phyloP scores from a whole-genome alignment of 148 eudicot species.

The Chenopodium formosanum region DNA sequence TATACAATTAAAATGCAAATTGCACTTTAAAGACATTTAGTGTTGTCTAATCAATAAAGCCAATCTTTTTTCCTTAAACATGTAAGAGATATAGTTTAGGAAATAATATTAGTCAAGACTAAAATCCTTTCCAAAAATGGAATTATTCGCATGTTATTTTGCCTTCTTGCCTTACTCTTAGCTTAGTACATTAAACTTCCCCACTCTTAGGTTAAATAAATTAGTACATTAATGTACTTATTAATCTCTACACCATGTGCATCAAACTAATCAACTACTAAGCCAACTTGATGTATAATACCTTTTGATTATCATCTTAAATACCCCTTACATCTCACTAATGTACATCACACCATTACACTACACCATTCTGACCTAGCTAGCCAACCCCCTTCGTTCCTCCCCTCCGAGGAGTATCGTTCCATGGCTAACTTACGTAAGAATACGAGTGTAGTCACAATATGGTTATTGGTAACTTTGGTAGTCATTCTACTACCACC shows the following conservation, averaged over 20 bases:
- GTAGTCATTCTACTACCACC: conserved; percentile 5
- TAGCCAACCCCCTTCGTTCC: not conserved
- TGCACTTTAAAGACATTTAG: conserved; percentile 14
- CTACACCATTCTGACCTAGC: not conserved
- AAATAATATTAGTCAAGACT: conserved; percentile 21
- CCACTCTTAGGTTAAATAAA: not conserved
- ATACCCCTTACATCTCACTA: conserved; percentile 34
- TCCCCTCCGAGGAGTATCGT: too few species aligned
- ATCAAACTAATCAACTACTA: conserved; percentile 4
- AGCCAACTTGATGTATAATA: not conserved
- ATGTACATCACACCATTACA: not conserved
- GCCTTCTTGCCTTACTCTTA: not conserved
- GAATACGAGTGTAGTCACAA: not conserved
- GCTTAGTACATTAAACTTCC: not conserved
- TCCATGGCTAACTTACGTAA: conserved; percentile 10
- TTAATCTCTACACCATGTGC: conserved; percentile 17
- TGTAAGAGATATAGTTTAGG: conserved; percentile 20
- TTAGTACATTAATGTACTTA: not conserved
- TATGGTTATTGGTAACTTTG: not conserved
- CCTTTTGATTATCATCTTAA: conserved; percentile 26
- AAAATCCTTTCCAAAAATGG: conserved; percentile 33
- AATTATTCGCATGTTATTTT: conserved; percentile 39
- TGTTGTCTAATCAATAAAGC: conserved; percentile 38
- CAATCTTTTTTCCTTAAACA: conserved; percentile 28
- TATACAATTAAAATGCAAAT: not conserved